Conservation (phyloP, 2,329 filamentous ascomycete genomes). For the Fusarium oligoseptatum region DNA sequence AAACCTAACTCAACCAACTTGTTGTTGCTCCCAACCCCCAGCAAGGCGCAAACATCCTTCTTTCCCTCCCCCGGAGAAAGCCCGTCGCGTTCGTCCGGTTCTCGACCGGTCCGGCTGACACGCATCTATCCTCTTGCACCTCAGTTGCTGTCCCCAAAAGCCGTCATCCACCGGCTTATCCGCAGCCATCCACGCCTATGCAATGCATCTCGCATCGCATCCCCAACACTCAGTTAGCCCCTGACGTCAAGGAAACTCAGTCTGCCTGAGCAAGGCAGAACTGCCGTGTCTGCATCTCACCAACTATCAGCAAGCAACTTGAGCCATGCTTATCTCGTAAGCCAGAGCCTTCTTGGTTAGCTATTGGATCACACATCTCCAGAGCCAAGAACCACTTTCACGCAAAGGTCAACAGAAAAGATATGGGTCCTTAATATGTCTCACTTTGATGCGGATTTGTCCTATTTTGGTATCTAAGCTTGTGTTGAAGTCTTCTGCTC, state of each 20-base stretch:
- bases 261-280: conserved; percentile 1
- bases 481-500: conserved; percentile 33
- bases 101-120: conserved; percentile 12
- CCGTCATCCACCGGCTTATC: conserved; percentile 12
- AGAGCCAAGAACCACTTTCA: conserved; percentile 1
- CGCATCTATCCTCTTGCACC: not conserved
- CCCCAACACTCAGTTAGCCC: conserved; percentile 41
- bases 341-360: conserved; percentile 4
- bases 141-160: conserved; percentile 8
- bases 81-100: conserved; percentile 1
- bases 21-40: conserved; percentile 3
- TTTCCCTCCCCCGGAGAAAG: conserved; percentile 9
- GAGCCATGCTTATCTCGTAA: conserved; percentile 22
- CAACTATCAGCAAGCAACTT: conserved; percentile 28
- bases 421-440: conserved; percentile 11
- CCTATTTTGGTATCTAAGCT: conserved; percentile 37
- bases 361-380: not conserved
- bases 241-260: conserved; percentile 33
- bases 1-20: conserved; percentile 2
- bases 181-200: conserved; percentile 18
- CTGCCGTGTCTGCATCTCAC: conserved; percentile 19
- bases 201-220: conserved; percentile 24
- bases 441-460: conserved; percentile 29
- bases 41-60: not conserved
- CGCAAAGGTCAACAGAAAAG: conserved; percentile 16